Conservation (phyloP, 371 early-diverging fungal species). For the Syncephalastrum sp. region DNA sequence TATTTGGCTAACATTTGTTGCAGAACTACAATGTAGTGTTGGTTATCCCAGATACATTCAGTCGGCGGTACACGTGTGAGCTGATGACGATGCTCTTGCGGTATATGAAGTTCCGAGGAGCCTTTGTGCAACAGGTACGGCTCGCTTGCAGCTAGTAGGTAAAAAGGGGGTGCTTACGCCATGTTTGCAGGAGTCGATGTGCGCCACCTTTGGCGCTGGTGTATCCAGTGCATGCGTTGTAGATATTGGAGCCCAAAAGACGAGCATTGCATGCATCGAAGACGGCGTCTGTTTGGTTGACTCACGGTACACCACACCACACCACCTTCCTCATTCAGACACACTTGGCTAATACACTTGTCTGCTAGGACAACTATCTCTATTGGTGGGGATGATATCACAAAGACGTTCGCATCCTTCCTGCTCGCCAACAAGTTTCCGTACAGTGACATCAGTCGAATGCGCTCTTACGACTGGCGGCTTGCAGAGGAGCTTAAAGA, state of each 20-base stretch:
- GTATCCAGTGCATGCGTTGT: constrained; percentile 84
- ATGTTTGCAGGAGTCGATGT: constrained; percentile 61
- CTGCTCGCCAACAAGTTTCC: constrained; percentile 73
- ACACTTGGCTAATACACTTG: neutral
- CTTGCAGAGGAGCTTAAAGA: constrained; percentile 76
- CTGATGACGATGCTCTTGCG: constrained; percentile 68
- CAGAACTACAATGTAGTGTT: constrained; percentile 70
- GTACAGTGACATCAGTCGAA: constrained; percentile 66
- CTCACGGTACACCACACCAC: constrained; percentile 42
- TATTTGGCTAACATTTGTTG: neutral
- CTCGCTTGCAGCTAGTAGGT: neutral
- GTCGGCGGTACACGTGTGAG: constrained; percentile 60
- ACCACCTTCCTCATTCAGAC: too few species aligned
- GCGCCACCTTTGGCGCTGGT: constrained; percentile 89
- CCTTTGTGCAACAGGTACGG: constrained; percentile 69
- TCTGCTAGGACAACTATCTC: constrained; percentile 23
- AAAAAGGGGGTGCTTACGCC: neutral
- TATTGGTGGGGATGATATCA: constrained; percentile 88
- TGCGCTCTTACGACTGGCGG: constrained; percentile 65
- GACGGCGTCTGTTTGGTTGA: constrained; percentile 78
- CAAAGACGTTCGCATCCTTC: constrained; percentile 67
- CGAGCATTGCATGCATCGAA: constrained; percentile 82
- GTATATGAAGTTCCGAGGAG: constrained; percentile 75
- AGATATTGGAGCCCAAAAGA: constrained; percentile 89
- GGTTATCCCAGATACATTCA: constrained; percentile 78